Conservation (phyloP, 2,329 filamentous ascomycete species). For the Epichloe amarillans region DNA sequence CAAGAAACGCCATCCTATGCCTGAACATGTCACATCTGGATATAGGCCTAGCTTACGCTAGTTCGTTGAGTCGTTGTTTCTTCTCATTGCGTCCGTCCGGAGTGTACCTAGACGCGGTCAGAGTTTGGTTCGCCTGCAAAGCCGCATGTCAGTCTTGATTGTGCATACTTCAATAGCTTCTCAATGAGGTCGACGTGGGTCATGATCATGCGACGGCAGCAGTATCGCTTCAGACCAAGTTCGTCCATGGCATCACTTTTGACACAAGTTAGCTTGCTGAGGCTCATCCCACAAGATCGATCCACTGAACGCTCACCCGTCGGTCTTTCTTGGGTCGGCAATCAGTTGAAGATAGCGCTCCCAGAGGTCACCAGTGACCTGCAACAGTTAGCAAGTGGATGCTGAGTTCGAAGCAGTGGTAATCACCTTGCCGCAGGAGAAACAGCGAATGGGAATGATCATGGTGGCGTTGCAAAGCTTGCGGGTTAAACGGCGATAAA, state of each 20-base stretch:
- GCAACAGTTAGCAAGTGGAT: slow-evolving; percentile 17
- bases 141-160: not conserved
- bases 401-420: slow-evolving; percentile 7
- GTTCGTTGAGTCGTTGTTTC: slow-evolving; percentile 32
- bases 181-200: slow-evolving; percentile 98
- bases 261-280: not conserved
- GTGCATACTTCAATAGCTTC: slow-evolving; percentile 78
- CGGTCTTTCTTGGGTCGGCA: slow-evolving; percentile 54
- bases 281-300: not conserved
- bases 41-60: slow-evolving; percentile 13
- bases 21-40: slow-evolving; percentile 7
- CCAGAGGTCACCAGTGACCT: slow-evolving; percentile 97
- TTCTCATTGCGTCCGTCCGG: slow-evolving; percentile 50
- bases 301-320: slow-evolving; percentile 45
- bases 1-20: slow-evolving; percentile 21
- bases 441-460: slow-evolving; percentile 98
- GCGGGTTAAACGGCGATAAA: not conserved
- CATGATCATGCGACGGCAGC: slow-evolving; percentile 98
- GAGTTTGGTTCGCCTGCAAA: not conserved
- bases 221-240: slow-evolving; percentile 88
- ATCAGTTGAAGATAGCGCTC: slow-evolving; percentile 86
- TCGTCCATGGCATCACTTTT: slow-evolving; percentile 87
- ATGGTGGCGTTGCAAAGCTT: slow-evolving; percentile 33
- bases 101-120: slow-evolving; percentile 35
- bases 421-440: slow-evolving; percentile 92